phyloP scores from a whole-genome alignment of 2,329 filamentous ascomycete species.

The Cladophialophora chaetospira region DNA sequence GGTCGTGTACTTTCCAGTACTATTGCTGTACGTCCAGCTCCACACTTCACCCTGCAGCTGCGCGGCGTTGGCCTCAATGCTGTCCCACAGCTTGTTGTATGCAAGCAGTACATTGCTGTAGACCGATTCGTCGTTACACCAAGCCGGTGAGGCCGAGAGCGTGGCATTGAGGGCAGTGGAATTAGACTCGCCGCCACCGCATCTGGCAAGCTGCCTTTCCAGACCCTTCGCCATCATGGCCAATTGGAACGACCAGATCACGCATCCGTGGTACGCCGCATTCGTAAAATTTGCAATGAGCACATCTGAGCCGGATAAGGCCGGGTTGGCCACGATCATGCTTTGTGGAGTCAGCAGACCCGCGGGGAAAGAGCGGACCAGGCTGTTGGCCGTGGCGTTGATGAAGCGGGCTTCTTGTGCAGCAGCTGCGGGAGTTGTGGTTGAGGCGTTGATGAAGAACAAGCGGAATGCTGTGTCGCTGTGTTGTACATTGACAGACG shows the following conservation, averaged over 20 bases:
- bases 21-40: conserved; percentile 59
- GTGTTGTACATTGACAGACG: conserved; percentile 61
- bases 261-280: conserved; percentile 64
- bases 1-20: conserved; percentile 48
- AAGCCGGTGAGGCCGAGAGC: conserved; percentile 42
- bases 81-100: conserved; percentile 63
- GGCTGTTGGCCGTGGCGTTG: conserved; percentile 59
- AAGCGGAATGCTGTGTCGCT: conserved; percentile 66
- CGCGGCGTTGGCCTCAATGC: conserved; percentile 57
- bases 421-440: conserved; percentile 44
- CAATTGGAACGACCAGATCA: conserved; percentile 67
- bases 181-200: conserved; percentile 41
- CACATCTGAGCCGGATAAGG: conserved; percentile 52
- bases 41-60: conserved; percentile 62
- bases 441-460: conserved; percentile 62
- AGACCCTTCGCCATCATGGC: conserved; percentile 66
- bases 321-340: conserved; percentile 63
- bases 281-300: conserved; percentile 58
- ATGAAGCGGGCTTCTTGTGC: conserved; percentile 59
- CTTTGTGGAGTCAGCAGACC: conserved; percentile 60
- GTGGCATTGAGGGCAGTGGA: not conserved
- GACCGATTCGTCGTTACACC: conserved; percentile 53
- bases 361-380: conserved; percentile 60
- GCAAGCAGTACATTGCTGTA: conserved; percentile 51
- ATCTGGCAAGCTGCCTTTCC: conserved; percentile 59